Percentiles rank a stretch among this genome's conserved stretches.
Conservation (phyloP, 2,329 filamentous ascomycete species). For the Xylariaceae sp. region DNA sequence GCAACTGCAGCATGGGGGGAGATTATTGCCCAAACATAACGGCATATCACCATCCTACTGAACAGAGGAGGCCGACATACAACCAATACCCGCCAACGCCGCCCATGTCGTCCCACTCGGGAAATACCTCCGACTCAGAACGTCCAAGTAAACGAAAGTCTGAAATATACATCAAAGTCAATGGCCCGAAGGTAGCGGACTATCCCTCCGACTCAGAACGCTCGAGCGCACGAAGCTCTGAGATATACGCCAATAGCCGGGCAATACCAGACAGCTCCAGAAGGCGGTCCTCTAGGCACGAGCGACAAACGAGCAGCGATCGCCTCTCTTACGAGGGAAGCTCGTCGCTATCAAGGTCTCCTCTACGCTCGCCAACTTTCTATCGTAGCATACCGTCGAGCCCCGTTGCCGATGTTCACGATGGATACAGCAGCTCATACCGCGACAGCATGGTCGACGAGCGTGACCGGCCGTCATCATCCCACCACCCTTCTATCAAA, state of each 20-base stretch:
- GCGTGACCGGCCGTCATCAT: slow-evolving; percentile 19
- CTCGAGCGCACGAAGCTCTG: slow-evolving; percentile 30
- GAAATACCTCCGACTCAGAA: slow-evolving; percentile 29
- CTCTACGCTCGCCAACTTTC: slow-evolving; percentile 41
- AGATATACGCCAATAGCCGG: slow-evolving; percentile 36
- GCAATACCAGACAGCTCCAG: slow-evolving; percentile 34
- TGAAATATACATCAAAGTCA: slow-evolving; percentile 33
- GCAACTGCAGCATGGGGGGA: slow-evolving; percentile 37
- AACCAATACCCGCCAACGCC: slow-evolving; percentile 40
- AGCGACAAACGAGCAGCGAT: slow-evolving; percentile 35
- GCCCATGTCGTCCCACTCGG: slow-evolving; percentile 31
- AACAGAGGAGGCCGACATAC: slow-evolving; percentile 32
- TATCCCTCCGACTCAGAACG: slow-evolving; percentile 29
- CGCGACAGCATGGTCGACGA: slow-evolving; percentile 19
- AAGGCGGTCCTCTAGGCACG: slow-evolving; percentile 24
- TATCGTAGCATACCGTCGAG: slow-evolving; percentile 40
- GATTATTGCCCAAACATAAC: slow-evolving; percentile 40
- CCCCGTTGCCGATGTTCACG: slow-evolving; percentile 24
- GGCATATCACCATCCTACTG: slow-evolving; percentile 39
- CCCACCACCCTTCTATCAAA: slow-evolving; percentile 31
- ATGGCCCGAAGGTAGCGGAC: slow-evolving; percentile 3
- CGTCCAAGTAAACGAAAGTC: slow-evolving; percentile 31
- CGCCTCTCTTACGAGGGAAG: slow-evolving; percentile 43
- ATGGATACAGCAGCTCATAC: slow-evolving; percentile 16
- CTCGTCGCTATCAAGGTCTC: slow-evolving; percentile 36